Percentiles rank a stretch among this genome's conserved stretches.
These are phyloP conservation scores for Sistotremastrum niveocremeum DNA, from an alignment of 768 basidiomycete species.

Conservation along the genomic window DNA sequence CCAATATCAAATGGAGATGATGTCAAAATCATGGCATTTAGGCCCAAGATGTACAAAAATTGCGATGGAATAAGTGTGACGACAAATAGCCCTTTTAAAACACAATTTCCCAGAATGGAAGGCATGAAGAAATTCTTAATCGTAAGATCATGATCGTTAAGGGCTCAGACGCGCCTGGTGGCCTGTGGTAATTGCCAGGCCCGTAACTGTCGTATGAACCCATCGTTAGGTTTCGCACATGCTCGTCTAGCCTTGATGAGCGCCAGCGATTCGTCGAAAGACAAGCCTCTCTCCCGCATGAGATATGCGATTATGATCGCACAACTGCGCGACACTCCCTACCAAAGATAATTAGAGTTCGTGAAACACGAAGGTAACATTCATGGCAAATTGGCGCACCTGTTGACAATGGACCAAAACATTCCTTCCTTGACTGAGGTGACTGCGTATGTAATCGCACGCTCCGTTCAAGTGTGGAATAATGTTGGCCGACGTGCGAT, in stretches of 20 bases:
- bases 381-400: slow-evolving; percentile 27
- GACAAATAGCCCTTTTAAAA: too few relatives aligned
- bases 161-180: too few relatives aligned
- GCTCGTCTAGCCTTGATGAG: slow-evolving; percentile 52
- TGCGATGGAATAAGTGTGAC: too few relatives aligned
- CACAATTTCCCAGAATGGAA: too few relatives aligned
- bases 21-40: too few relatives aligned
- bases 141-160: too few relatives aligned
- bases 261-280: slow-evolving; percentile 49
- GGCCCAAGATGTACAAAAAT: too few relatives aligned
- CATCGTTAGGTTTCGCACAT: slow-evolving; percentile 68
- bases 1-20: too few relatives aligned
- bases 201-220: slow-evolving; percentile 46
- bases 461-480: slow-evolving; percentile 55
- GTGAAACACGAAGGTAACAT: background rate
- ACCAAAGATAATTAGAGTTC: slow-evolving; percentile 6
- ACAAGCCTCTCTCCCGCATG: slow-evolving; percentile 60
- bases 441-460: slow-evolving; percentile 51
- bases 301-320: slow-evolving; percentile 74
- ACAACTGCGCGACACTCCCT: slow-evolving; percentile 71
- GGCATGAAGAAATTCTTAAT: too few relatives aligned
- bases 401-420: slow-evolving; percentile 76
- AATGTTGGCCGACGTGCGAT: slow-evolving; percentile 47
- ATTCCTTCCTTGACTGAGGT: slow-evolving; percentile 44
- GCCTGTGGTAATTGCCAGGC: slow-evolving; percentile 34